Percentiles rank a stretch among this genome's conserved stretches.
Evolutionary conservation across 371 early-diverging fungal species (phyloP).

Genomic region (Coemansia sp.): DNA sequence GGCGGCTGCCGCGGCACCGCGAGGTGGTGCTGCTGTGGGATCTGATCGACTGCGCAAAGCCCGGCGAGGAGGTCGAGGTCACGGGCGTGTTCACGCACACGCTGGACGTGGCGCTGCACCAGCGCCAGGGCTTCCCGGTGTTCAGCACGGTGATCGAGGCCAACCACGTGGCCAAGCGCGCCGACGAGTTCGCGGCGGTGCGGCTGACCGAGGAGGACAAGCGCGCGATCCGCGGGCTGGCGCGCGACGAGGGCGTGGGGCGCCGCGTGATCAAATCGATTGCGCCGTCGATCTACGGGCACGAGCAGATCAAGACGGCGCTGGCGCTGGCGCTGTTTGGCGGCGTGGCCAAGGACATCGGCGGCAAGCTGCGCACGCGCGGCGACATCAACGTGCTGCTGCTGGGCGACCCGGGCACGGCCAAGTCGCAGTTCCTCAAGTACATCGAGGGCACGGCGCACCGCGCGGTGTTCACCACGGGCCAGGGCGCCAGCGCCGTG

Average conservation of each 20-base stretch:
- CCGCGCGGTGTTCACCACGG: slow-evolving; percentile 97
- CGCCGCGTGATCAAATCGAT: slow-evolving; percentile 78
- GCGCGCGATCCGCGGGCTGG: slow-evolving; percentile 75
- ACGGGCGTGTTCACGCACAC: slow-evolving; percentile 85
- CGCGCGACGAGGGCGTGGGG: slow-evolving; percentile 63
- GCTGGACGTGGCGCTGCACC: slow-evolving; percentile 76
- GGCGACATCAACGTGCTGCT: slow-evolving; percentile 99
- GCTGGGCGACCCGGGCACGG: slow-evolving; percentile 98
- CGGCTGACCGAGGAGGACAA: slow-evolving; percentile 62
- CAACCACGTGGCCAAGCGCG: slow-evolving; percentile 79
- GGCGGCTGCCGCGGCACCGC: slow-evolving; percentile 96
- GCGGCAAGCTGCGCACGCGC: slow-evolving; percentile 92
- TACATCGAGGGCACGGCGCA: slow-evolving; percentile 87
- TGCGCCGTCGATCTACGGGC: slow-evolving; percentile 97
- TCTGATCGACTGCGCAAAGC: slow-evolving; percentile 97
- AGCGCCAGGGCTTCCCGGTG: slow-evolving; percentile 95
- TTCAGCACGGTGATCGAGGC: slow-evolving; percentile 74
- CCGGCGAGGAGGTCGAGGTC: slow-evolving; percentile 95
- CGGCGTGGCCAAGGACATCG: slow-evolving; percentile 93
- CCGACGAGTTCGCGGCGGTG: slow-evolving; percentile 69
- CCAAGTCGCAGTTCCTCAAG: slow-evolving; percentile 98
- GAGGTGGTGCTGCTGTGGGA: slow-evolving; percentile 97
- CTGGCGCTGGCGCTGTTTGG: slow-evolving; percentile 95
- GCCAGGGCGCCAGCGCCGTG: slow-evolving; percentile 97
- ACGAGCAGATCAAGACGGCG: slow-evolving; percentile 97